Evolutionary conservation across 2,329 filamentous ascomycete genomes (phyloP).

Genomic region (Dactylellina leptospora): DNA sequence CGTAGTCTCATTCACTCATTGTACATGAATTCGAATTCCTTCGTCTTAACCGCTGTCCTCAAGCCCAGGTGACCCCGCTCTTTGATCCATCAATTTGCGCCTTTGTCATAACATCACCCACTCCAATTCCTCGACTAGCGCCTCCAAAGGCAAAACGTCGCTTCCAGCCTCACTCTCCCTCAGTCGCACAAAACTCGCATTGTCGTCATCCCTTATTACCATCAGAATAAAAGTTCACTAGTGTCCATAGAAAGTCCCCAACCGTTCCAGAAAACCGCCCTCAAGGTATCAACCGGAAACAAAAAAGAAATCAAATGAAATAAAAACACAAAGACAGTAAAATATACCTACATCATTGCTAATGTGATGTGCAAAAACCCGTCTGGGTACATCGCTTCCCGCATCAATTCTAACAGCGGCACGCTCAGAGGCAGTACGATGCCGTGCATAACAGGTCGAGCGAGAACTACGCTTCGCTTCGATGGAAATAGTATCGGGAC

Average conservation of each 20-base stretch:
- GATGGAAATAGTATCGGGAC: slow-evolving; percentile 88
- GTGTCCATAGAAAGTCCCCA: too few species aligned
- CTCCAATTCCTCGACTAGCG: slow-evolving; percentile 36
- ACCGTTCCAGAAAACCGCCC: neutral
- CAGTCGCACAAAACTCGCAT: slow-evolving; percentile 38
- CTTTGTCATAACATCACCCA: slow-evolving; percentile 45
- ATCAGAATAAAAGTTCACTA: slow-evolving; percentile 36
- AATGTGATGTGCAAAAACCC: slow-evolving; percentile 67
- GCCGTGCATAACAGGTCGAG: slow-evolving; percentile 85
- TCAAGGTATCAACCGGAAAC: slow-evolving; percentile 1
- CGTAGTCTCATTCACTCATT: too few species aligned
- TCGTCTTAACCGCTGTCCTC: too few species aligned
- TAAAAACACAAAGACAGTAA: slow-evolving; percentile 13
- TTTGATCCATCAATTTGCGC: too few species aligned
- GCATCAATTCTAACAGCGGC: slow-evolving; percentile 81
- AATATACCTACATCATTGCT: slow-evolving; percentile 56
- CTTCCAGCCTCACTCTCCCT: slow-evolving; percentile 34
- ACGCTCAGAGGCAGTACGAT: slow-evolving; percentile 81
- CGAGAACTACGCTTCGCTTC: slow-evolving; percentile 81
- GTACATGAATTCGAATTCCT: too few species aligned
- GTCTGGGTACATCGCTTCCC: slow-evolving; percentile 85
- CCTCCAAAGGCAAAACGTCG: slow-evolving; percentile 26
- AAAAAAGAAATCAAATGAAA: neutral
- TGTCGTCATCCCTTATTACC: slow-evolving; percentile 45
- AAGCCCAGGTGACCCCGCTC: too few species aligned